phyloP scores from a whole-genome alignment of 768 basidiomycete genomes.

The Leccinum olivaceopallidum region DNA sequence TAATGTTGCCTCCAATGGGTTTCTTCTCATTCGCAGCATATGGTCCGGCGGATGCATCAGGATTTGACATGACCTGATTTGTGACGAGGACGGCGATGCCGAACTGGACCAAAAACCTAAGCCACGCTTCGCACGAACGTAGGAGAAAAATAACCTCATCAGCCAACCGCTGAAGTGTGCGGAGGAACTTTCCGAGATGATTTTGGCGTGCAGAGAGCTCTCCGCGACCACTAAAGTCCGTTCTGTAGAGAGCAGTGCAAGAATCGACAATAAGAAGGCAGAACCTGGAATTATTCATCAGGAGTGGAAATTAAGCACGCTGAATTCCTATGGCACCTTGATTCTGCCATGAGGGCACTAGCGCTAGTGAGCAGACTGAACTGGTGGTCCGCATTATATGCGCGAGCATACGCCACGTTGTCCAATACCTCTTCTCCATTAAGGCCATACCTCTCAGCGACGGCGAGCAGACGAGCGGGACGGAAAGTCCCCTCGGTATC shows the following conservation, averaged over 20 bases:
- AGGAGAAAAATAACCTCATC: conserved; percentile 72
- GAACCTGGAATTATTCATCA: conserved; percentile 57
- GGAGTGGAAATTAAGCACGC: not conserved
- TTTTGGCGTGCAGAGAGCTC: conserved; percentile 94
- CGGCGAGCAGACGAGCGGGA: conserved; percentile 90
- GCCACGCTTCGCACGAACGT: conserved; percentile 3
- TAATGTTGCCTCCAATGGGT: conserved; percentile 98
- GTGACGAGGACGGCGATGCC: conserved; percentile 97
- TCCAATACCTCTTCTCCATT: conserved; percentile 98
- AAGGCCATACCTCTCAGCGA: conserved; percentile 94
- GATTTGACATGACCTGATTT: conserved; percentile 99
- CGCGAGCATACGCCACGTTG: conserved; percentile 97
- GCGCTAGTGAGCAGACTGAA: conserved; percentile 86
- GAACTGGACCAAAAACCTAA: conserved; percentile 54
- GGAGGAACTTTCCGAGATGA: conserved; percentile 93
- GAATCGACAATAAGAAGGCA: conserved; percentile 96
- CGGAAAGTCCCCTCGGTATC: conserved; percentile 99
- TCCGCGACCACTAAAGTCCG: conserved; percentile 93
- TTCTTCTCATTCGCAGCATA: conserved; percentile 94
- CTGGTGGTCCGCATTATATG: conserved; percentile 99
- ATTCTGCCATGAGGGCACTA: conserved; percentile 99
- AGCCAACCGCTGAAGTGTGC: conserved; percentile 89
- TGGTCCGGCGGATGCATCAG: conserved; percentile 89
- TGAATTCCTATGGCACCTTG: conserved; percentile 59
- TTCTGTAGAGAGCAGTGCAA: conserved; percentile 92